These are phyloP conservation scores for Azolla pinnata DNA, from an alignment of 75 land plant genomes.

Conservation along the genomic window DNA sequence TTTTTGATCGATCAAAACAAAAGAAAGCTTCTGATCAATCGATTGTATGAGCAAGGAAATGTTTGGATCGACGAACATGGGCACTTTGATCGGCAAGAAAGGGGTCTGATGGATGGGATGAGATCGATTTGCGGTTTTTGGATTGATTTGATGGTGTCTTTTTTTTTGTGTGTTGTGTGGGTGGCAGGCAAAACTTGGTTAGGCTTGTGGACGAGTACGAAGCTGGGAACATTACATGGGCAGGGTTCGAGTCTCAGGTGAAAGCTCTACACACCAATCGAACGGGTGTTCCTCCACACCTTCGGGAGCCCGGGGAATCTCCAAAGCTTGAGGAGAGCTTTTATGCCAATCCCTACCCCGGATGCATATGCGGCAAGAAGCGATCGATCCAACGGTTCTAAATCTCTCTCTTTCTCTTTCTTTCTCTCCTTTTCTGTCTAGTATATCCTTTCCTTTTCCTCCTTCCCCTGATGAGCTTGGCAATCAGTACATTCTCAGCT, in stretches of 20 bases:
- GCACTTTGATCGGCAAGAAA: neutral
- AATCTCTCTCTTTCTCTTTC: too few species aligned
- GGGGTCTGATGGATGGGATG: neutral
- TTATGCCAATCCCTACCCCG: constrained; percentile 73
- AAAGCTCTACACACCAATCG: constrained; percentile 26
- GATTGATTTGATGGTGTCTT: neutral
- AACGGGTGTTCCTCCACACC: constrained; percentile 39
- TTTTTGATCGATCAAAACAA: too few species aligned
- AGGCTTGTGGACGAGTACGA: constrained; percentile 38
- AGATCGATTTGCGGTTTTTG: neutral
- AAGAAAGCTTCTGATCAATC: too few species aligned
- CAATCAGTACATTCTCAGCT: too few species aligned
- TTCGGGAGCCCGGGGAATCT: constrained; percentile 33
- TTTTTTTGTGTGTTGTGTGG: too few species aligned
- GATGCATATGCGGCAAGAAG: constrained; percentile 79
- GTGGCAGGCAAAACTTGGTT: constrained; percentile 19
- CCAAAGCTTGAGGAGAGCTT: constrained; percentile 62
- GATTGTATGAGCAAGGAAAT: neutral
- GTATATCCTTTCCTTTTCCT: too few species aligned
- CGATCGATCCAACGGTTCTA: too few species aligned
- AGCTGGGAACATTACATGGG: constrained; percentile 34
- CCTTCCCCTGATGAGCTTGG: too few species aligned
- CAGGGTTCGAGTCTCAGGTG: constrained; percentile 24
- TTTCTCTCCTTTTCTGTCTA: too few species aligned
- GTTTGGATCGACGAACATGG: neutral